phyloP scores from a whole-genome alignment of 2,329 filamentous ascomycete genomes.

The Phaeosphaeriaceae sp. region DNA sequence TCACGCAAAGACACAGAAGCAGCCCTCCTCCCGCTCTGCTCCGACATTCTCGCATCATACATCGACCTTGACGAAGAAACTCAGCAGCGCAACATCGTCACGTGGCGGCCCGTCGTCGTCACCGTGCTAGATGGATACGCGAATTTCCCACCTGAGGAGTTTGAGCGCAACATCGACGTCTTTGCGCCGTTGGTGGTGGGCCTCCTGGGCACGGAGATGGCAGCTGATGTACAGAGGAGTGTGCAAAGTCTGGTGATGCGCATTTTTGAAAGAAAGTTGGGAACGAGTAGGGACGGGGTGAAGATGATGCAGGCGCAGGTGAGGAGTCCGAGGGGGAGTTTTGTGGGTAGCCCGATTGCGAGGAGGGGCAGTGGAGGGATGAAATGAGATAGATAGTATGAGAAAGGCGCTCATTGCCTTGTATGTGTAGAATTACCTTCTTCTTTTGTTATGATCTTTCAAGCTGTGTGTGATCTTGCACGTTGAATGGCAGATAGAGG shows the following conservation, averaged over 20 bases:
- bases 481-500: too few species aligned
- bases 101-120: slow-evolving; percentile 96
- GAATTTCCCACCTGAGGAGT: slow-evolving; percentile 80
- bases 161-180: slow-evolving; percentile 76
- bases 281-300: slow-evolving; percentile 26
- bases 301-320: slow-evolving; percentile 30
- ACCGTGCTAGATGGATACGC: slow-evolving; percentile 94
- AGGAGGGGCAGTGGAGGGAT: slow-evolving; percentile 14
- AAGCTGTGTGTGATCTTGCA: too few species aligned
- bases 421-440: background rate
- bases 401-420: too few species aligned
- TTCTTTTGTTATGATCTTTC: too few species aligned
- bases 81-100: slow-evolving; percentile 94
- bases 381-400: background rate
- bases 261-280: slow-evolving; percentile 69
- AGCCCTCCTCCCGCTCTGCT: slow-evolving; percentile 91
- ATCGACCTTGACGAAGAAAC: slow-evolving; percentile 90
- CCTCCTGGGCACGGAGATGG: slow-evolving; percentile 81
- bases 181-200: slow-evolving; percentile 91
- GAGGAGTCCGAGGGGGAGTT: slow-evolving; percentile 32
- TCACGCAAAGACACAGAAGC: slow-evolving; percentile 85
- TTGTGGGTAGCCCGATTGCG: slow-evolving; percentile 22
- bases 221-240: slow-evolving; percentile 76
- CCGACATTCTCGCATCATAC: slow-evolving; percentile 89
- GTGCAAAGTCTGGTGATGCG: slow-evolving; percentile 79